Base-by-base conservation (phyloP, 768 basidiomycete species). In the Thelephora ganbajun region DNA sequence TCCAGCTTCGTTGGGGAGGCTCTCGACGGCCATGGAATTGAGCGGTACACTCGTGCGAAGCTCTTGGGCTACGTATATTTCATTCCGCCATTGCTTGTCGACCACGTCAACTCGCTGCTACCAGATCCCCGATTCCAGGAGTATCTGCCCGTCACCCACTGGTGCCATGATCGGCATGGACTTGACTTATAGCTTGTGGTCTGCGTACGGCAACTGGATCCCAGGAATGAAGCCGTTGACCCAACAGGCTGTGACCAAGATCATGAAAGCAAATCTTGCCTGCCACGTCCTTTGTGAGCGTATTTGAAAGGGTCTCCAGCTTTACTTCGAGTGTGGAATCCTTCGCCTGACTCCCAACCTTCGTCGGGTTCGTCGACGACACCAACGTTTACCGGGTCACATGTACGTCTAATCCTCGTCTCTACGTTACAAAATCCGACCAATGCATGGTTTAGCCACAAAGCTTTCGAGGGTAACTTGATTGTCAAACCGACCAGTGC, bases 191-290 rank as follows among this genome's bases (percentile, higher is more conserved):
- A n/a, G n/a, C n/a, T n/a, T n/a, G n/a, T n/a, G n/a, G n/a, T n/a
- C n/a, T n/a, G n/a, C n/a, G n/a, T n/a, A n/a, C n/a, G n/a, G n/a
- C n/a, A n/a, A n/a, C 62, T 98, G 89, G 90, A 94, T 97, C 83
- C 96, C 96, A 12, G 94, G 96, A 41, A 77, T 97, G 75, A 98
- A 98, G 66, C 93, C 93, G 3, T 74, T 99, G 51, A 83, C 98
- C 50, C 94, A 96, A 63, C 93, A 96, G 66, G 96, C 94, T 5
- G 94, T 99, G 92, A 91, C 87, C 11, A 99, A 98, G 74, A 86
- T 99, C 63, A 94, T 98, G 90, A 99, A 99, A 66, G 96, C 96
- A 45, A 98, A 99, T 59, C 96, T 96, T 22, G 96, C 96, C 13
- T 82, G 85, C 47, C 96, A 98, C 61, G 96, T 99, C 36, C 70